Percentiles rank a stretch among this genome's conserved stretches.
Evolutionary conservation across 140 eudicot species (phyloP).

Genomic region (Flaveria floridana): DNA sequence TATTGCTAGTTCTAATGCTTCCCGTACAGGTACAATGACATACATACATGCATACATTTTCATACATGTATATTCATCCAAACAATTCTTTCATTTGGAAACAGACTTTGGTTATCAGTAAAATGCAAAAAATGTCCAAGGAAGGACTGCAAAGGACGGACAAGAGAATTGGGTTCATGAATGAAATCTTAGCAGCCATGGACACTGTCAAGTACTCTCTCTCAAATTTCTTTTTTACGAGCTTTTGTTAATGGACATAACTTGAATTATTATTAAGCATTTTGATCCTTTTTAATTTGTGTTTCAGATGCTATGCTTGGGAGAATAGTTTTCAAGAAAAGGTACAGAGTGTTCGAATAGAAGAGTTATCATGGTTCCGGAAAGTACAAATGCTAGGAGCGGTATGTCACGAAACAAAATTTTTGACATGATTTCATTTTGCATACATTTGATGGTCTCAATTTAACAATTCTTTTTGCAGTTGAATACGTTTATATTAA

Average conservation of each 20-base stretch:
- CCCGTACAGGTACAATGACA: constrained; percentile 72
- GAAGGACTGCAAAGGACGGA: constrained; percentile 92
- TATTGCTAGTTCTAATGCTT: constrained; percentile 68
- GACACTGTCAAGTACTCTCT: constrained; percentile 80
- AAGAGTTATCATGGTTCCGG: constrained; percentile 79
- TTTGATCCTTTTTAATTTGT: constrained; percentile 16
- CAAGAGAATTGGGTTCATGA: constrained; percentile 87
- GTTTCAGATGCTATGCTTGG: constrained; percentile 89
- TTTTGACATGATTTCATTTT: not conserved
- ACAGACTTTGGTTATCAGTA: constrained; percentile 82
- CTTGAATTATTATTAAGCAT: constrained; percentile 15
- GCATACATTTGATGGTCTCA: not conserved
- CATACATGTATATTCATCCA: not conserved
- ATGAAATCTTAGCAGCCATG: constrained; percentile 96
- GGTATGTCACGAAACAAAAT: constrained; percentile 45
- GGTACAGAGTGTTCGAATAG: constrained; percentile 63
- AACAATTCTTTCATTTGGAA: constrained; percentile 24
- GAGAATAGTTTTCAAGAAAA: constrained; percentile 85
- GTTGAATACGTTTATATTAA: constrained; percentile 75
- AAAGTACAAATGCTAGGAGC: constrained; percentile 82
- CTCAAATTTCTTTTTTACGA: constrained; percentile 7
- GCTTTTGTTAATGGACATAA: constrained; percentile 14
- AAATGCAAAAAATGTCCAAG: constrained; percentile 79
- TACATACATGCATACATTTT: constrained; percentile 17
- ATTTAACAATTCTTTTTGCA: constrained; percentile 42